Base-by-base conservation (phyloP, 2,329 filamentous ascomycete genomes). In the Fusarium sp. region DNA sequence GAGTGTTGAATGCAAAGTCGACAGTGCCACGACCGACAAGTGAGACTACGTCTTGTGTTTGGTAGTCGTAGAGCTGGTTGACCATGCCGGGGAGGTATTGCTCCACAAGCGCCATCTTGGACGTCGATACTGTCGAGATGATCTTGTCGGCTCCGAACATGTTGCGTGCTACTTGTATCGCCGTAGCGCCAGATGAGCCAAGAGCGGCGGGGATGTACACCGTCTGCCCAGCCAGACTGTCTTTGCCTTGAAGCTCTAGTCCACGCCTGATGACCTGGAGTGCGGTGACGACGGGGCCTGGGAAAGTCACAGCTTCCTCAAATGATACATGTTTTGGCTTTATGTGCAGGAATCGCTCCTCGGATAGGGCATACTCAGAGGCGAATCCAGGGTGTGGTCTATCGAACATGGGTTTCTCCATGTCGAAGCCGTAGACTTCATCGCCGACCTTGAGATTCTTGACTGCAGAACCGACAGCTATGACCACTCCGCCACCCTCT, bases 31-130 rank as follows among this genome's bases (percentile, higher is more conserved):
- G 75, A 3, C 83, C 80, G 2, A 88, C 82, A 17, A 64, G 78
- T 7, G 81, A 67, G 35, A 78, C 72, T 4, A 87, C 77, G 6
- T 84, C 79, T 35, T 82, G 75, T 49, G 79, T 84, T 63, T 81
- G 84, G 78, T 90, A 90, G 74, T 90, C 87, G 67, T 89, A 80
- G 29, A 89, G 77, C 69, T 87, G 81, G 76, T 88, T 87, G 2
- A 88, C 84, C 7, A 86, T 79, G 0, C 84, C 85, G 0, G 84
- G 82, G 0, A 87, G 77, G 36, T 80, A 72, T 64, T 83, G 71
- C 46, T 84, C 82, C 0, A 88, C 85, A 24, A 85, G 80, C 1
- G 79, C 69, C 35, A 90, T 66, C 77, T 90, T 90, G 11, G 82
- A 68, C 24, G 87, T 88, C 5, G 87, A 89, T 0, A 87, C 86